Evolutionary conservation across 306 rosid genomes (phyloP).

Genomic region (Begonia loranthoides): DNA sequence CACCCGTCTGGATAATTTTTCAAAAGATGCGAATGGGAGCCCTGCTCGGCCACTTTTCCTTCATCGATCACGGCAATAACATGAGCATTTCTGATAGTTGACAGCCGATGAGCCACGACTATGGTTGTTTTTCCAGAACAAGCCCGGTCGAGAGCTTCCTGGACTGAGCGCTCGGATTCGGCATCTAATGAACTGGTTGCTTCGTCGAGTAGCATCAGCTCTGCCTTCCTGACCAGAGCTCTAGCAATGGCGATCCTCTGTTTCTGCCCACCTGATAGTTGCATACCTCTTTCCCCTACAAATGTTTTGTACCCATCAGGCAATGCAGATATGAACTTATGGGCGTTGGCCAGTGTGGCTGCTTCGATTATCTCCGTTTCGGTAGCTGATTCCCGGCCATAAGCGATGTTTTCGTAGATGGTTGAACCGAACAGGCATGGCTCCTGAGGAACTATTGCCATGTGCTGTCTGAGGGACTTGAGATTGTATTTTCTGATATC

Average conservation of each 20-base stretch:
- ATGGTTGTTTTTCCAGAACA: slow-evolving; percentile 67
- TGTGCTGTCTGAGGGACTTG: slow-evolving; percentile 65
- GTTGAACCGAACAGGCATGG: slow-evolving; percentile 75
- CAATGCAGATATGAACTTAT: slow-evolving; percentile 60
- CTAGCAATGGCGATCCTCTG: slow-evolving; percentile 79
- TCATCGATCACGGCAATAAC: slow-evolving; percentile 81
- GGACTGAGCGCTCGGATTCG: slow-evolving; percentile 78
- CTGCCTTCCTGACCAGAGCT: slow-evolving; percentile 67
- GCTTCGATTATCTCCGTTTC: slow-evolving; percentile 84
- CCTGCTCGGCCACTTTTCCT: slow-evolving; percentile 90
- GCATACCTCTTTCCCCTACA: slow-evolving; percentile 87
- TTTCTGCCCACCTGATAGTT: slow-evolving; percentile 80
- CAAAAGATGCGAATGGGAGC: slow-evolving; percentile 65
- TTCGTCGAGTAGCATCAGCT: slow-evolving; percentile 78
- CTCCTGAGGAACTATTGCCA: slow-evolving; percentile 78
- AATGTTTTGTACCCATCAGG: slow-evolving; percentile 77
- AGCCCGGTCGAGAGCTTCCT: slow-evolving; percentile 74
- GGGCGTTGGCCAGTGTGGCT: slow-evolving; percentile 72
- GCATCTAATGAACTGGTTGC: slow-evolving; percentile 91
- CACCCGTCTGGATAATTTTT: slow-evolving; percentile 68
- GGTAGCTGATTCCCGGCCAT: slow-evolving; percentile 65
- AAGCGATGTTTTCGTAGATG: slow-evolving; percentile 72
- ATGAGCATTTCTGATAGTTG: slow-evolving; percentile 66
- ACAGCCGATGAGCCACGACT: slow-evolving; percentile 63
- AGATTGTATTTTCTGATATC: slow-evolving; percentile 77